Evolutionary conservation across 352 stramenopile species (phyloP).

Genomic region (Halophytophthora polymorphica): DNA sequence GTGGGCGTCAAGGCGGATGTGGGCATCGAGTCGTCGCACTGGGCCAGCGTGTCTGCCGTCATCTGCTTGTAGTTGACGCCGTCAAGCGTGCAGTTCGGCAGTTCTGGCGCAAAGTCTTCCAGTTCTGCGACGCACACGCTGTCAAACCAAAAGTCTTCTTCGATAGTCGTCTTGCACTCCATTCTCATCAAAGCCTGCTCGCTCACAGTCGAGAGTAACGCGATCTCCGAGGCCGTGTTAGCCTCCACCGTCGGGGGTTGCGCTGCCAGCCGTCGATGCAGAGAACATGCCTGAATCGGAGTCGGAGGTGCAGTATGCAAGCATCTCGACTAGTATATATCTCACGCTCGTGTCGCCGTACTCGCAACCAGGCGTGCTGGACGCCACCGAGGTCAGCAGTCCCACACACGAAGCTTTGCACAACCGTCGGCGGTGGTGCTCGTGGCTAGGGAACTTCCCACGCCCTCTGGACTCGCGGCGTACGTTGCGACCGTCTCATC

Average conservation of each 20-base stretch:
- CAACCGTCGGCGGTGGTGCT: slow-evolving; percentile 5
- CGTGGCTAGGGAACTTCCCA: slow-evolving; percentile 8
- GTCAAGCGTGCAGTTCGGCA: slow-evolving; percentile 12
- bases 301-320: slow-evolving; percentile 5
- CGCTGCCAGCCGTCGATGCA: neutral
- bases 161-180: slow-evolving; percentile 6
- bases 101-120: slow-evolving; percentile 4
- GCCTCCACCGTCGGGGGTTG: slow-evolving; percentile 1
- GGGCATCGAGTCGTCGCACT: slow-evolving; percentile 3
- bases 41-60: slow-evolving; percentile 5
- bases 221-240: slow-evolving; percentile 3
- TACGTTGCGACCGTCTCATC: slow-evolving; percentile 6
- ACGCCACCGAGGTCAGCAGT: slow-evolving; percentile 8
- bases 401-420: slow-evolving; percentile 12
- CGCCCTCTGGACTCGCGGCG: slow-evolving; percentile 10
- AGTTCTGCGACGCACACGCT: slow-evolving; percentile 11
- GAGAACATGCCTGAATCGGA: neutral
- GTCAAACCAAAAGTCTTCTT: slow-evolving; percentile 3
- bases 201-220: slow-evolving; percentile 4
- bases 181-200: slow-evolving; percentile 3
- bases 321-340: slow-evolving; percentile 1
- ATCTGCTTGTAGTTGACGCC: slow-evolving; percentile 15
- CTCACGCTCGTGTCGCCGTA: slow-evolving; percentile 13
- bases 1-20: neutral
- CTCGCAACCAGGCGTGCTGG: slow-evolving; percentile 14